Conservation (phyloP, 1,284 basidiomycete species). For the Ustanciosporium gigantosporum region DNA sequence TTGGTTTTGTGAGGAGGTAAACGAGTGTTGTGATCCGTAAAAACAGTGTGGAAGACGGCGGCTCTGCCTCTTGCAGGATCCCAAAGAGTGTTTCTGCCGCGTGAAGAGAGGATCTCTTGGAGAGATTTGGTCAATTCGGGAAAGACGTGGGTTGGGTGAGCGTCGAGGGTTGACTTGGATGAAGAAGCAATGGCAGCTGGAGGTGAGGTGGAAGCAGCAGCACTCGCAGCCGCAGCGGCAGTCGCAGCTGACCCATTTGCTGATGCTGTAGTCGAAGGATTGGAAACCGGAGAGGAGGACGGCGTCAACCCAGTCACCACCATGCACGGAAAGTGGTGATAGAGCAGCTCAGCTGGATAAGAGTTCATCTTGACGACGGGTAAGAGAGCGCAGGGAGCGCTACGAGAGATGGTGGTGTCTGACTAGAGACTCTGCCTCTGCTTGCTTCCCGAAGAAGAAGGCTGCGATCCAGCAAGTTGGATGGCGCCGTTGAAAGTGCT, state of each 20-base stretch:
- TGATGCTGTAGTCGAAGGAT: neutral
- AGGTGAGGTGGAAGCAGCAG: neutral
- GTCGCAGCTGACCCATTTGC: slow-evolving; percentile 1
- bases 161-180: neutral
- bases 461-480: too few relatives aligned
- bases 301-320: slow-evolving; percentile 47
- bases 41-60: slow-evolving; percentile 48
- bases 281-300: slow-evolving; percentile 4
- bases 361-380: slow-evolving; percentile 45
- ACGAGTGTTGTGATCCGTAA: slow-evolving; percentile 65
- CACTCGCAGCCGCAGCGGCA: slow-evolving; percentile 3
- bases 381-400: too few relatives aligned
- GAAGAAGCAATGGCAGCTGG: neutral
- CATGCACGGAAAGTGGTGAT: slow-evolving; percentile 55
- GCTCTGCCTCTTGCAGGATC: slow-evolving; percentile 38
- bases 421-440: too few relatives aligned
- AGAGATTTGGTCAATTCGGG: slow-evolving; percentile 36
- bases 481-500: too few relatives aligned
- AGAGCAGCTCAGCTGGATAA: slow-evolving; percentile 50
- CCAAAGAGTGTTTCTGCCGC: slow-evolving; percentile 37
- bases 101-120: slow-evolving; percentile 33
- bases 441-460: too few relatives aligned
- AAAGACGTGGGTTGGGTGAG: slow-evolving; percentile 18
- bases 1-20: slow-evolving; percentile 83
- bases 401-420: too few relatives aligned